A percentile compares a stretch with the other conserved stretches of the same genome.
Evolutionary conservation across 2,329 filamentous ascomycete species (phyloP).

Genomic region (Cadophora luteo-olivacea): DNA sequence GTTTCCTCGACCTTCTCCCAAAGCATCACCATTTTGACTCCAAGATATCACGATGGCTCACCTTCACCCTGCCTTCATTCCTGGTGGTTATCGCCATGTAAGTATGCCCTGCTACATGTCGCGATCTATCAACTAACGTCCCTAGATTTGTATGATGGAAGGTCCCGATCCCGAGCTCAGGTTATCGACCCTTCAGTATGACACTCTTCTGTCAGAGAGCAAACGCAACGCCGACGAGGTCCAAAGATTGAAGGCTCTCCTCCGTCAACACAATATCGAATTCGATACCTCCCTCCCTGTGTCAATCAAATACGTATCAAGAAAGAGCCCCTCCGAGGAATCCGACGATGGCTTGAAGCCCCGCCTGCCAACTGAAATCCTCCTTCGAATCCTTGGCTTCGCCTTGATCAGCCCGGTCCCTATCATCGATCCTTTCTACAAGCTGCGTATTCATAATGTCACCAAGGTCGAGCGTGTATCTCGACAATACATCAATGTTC

Average conservation of each 20-base stretch:
- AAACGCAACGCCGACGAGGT: slow-evolving; percentile 26
- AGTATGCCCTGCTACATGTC: neutral
- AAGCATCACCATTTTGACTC: neutral
- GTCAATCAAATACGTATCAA: slow-evolving; percentile 1
- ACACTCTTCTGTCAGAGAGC: slow-evolving; percentile 25
- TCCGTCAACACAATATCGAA: slow-evolving; percentile 25
- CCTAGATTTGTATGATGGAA: slow-evolving; percentile 33
- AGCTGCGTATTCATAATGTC: slow-evolving; percentile 51
- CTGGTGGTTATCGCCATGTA: slow-evolving; percentile 23
- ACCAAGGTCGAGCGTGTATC: slow-evolving; percentile 50
- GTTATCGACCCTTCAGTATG: slow-evolving; percentile 18
- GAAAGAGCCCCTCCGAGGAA: neutral
- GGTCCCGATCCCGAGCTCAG: slow-evolving; percentile 26
- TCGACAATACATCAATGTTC: slow-evolving; percentile 57
- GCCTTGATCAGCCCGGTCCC: slow-evolving; percentile 56
- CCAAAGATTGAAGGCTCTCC: slow-evolving; percentile 21
- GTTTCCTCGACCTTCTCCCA: neutral
- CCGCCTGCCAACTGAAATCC: slow-evolving; percentile 59
- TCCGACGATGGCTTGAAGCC: slow-evolving; percentile 30
- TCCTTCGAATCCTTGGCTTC: slow-evolving; percentile 58
- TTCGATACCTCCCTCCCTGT: neutral
- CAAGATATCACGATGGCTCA: slow-evolving; percentile 14
- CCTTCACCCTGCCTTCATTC: neutral
- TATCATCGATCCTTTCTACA: slow-evolving; percentile 61
- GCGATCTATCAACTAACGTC: slow-evolving; percentile 6